These are phyloP conservation scores for Glycine tomentella DNA, from an alignment of 306 rosid species.

Conservation along the genomic window DNA sequence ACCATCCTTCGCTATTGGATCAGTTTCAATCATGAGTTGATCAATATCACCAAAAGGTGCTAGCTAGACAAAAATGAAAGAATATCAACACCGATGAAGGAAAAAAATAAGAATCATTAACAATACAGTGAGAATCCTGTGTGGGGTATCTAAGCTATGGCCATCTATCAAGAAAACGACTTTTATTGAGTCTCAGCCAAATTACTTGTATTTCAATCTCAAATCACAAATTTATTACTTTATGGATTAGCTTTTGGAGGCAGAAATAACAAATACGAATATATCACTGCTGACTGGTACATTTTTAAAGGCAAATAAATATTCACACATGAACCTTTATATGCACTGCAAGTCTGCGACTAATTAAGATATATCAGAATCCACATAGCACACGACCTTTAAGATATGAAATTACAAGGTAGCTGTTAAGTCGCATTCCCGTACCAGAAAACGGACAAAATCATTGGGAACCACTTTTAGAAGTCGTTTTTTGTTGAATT, in stretches of 20 bases:
- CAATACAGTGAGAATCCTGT: neutral
- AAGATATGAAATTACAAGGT: too few species aligned
- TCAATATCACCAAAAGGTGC: neutral
- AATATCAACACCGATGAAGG: neutral
- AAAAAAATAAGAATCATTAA: neutral
- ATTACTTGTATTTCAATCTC: neutral
- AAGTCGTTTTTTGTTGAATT: conserved; percentile 26
- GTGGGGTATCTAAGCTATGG: neutral
- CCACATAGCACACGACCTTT: too few species aligned
- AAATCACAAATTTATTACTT: conserved; percentile 11
- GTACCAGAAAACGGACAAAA: neutral
- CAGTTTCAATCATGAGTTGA: neutral
- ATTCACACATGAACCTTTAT: neutral
- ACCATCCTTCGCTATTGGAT: neutral
- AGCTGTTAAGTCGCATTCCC: too few species aligned
- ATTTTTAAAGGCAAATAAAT: neutral
- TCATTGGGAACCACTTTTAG: neutral
- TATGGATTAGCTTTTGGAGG: neutral
- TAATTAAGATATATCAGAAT: neutral
- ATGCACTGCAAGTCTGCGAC: neutral
- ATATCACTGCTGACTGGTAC: neutral
- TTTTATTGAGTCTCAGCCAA: neutral
- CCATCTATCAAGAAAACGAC: conserved; percentile 22
- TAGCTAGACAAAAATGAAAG: conserved; percentile 16
- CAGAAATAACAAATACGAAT: neutral